Evolutionary conservation across 140 eudicot species (phyloP).

Genomic region (Anethum foeniculum): DNA sequence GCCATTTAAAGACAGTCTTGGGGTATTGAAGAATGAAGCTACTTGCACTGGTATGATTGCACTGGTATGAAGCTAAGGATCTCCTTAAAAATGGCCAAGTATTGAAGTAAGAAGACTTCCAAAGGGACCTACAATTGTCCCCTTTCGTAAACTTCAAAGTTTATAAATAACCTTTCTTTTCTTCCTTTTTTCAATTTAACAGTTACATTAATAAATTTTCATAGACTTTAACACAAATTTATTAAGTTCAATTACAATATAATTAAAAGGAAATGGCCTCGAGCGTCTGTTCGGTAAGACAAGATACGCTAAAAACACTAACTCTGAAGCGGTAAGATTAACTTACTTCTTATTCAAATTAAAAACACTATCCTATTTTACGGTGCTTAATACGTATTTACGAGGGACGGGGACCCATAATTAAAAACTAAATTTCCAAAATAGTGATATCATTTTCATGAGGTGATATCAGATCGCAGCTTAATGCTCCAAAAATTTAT

Average conservation of each 20-base stretch:
- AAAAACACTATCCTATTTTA: no score
- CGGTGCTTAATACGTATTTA: no score
- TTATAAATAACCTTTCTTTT: neutral
- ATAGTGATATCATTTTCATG: neutral
- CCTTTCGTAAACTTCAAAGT: neutral
- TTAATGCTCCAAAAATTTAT: no score
- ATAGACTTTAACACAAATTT: neutral
- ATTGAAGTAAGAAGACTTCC: neutral
- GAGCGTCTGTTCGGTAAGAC: no score
- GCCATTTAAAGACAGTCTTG: neutral
- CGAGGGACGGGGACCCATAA: neutral
- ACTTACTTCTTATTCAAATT: no score
- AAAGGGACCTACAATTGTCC: neutral
- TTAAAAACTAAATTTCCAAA: neutral
- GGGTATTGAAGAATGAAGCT: neutral
- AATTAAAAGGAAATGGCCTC: neutral
- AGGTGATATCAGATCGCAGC: no score
- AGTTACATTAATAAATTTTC: neutral
- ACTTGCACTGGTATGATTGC: neutral
- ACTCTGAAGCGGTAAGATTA: no score
- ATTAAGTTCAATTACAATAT: neutral
- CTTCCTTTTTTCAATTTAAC: neutral
- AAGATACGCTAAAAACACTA: no score
- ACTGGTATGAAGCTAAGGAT: slow-evolving; percentile 11
- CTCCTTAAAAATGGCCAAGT: slow-evolving; percentile 1